phyloP scores from a whole-genome alignment of 179 eudicot species.

The Spergularia azorica region DNA sequence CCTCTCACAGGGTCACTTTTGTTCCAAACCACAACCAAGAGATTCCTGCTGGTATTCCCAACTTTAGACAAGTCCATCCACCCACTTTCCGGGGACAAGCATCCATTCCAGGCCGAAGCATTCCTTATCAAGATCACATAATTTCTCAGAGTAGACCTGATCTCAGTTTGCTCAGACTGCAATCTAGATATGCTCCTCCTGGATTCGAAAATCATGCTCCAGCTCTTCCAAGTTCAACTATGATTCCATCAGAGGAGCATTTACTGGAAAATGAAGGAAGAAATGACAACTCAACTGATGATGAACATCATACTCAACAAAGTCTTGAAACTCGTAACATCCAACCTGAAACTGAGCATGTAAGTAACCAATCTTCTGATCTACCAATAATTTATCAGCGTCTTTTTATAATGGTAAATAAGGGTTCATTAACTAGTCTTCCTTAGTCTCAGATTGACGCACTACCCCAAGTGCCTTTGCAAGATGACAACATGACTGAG shows the following conservation, averaged over 20 bases:
- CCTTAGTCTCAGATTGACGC: neutral
- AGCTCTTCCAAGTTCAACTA: slow-evolving; percentile 1
- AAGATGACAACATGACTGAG: neutral
- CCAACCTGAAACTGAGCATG: neutral
- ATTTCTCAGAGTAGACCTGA: neutral
- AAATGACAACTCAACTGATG: neutral
- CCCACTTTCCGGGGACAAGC: neutral
- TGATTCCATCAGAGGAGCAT: too few relatives aligned
- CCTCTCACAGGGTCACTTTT: neutral
- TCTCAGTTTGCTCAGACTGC: neutral
- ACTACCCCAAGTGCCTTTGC: neutral
- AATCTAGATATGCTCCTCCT: neutral
- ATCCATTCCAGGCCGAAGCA: neutral
- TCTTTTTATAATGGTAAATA: neutral
- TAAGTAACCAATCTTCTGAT: slow-evolving; percentile 11
- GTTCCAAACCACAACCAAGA: slow-evolving; percentile 7
- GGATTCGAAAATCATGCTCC: neutral
- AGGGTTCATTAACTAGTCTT: neutral
- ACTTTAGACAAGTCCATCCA: slow-evolving; percentile 1
- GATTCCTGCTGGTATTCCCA: slow-evolving; percentile 7
- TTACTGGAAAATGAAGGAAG: too few relatives aligned
- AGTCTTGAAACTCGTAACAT: slow-evolving; percentile 9
- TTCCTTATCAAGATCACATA: neutral
- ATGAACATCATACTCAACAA: neutral
- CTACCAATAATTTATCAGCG: neutral